These are phyloP conservation scores for Pseudopediastrum boryanum DNA, from an alignment of 139 green algal species.

Conservation along the genomic window DNA sequence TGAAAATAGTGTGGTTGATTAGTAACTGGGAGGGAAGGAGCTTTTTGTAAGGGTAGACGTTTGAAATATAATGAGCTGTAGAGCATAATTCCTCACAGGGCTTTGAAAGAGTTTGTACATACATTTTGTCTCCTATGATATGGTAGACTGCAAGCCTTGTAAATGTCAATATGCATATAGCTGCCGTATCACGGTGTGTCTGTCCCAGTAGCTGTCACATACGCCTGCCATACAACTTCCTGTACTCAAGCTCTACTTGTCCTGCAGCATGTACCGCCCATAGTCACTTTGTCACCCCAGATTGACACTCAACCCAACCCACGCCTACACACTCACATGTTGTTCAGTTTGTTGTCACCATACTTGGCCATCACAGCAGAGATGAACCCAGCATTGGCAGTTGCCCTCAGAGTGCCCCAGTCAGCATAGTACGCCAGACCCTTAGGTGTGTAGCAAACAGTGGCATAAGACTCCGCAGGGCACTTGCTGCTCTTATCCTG, in stretches of 20 bases:
- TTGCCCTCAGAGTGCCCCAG: constrained; percentile 42
- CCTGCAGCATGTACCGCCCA: too few species aligned
- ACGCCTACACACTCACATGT: constrained; percentile 1
- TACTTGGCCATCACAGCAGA: constrained; percentile 36
- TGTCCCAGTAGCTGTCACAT: not conserved
- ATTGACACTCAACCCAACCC: not conserved
- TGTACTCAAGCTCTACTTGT: too few species aligned
- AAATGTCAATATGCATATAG: not conserved
- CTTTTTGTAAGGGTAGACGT: too few species aligned
- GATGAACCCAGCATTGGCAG: constrained; percentile 33
- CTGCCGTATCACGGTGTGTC: not conserved
- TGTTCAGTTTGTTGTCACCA: constrained; percentile 20
- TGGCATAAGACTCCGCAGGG: constrained; percentile 30
- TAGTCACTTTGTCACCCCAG: too few species aligned
- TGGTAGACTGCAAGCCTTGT: too few species aligned
- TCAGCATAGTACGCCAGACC: constrained; percentile 33
- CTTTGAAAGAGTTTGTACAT: too few species aligned
- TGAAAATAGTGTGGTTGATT: too few species aligned
- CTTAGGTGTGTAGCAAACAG: constrained; percentile 37
- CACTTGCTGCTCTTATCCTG: constrained; percentile 33
- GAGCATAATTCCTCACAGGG: too few species aligned
- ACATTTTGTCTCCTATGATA: too few species aligned
- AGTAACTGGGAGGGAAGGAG: too few species aligned
- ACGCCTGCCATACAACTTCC: too few species aligned
- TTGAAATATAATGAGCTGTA: too few species aligned